These are phyloP conservation scores for Pelargonium citronellum DNA, from an alignment of 441 rosid species.

Conservation along the genomic window DNA sequence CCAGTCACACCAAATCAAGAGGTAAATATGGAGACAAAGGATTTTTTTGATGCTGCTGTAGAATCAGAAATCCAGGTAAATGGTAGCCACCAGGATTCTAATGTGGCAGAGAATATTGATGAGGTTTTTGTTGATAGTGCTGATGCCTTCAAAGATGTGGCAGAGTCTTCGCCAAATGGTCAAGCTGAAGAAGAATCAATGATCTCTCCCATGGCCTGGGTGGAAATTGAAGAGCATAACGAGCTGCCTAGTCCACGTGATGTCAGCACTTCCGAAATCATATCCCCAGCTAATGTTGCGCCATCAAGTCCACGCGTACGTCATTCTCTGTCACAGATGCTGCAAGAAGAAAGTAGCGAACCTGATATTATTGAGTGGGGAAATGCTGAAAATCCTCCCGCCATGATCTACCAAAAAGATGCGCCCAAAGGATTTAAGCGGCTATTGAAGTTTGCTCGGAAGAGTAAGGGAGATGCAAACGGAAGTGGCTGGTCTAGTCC, in stretches of 20 bases:
- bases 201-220: constrained; percentile 60
- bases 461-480: constrained; percentile 62
- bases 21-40: constrained; percentile 22
- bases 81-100: constrained; percentile 22
- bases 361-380: constrained; percentile 59
- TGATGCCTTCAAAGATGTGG: constrained; percentile 25
- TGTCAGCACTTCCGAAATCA: constrained; percentile 29
- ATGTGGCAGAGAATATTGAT: constrained; percentile 22
- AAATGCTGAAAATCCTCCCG: constrained; percentile 63
- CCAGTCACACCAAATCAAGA: constrained; percentile 26
- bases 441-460: constrained; percentile 61
- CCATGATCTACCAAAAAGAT: constrained; percentile 51
- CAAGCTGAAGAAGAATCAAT: constrained; percentile 37
- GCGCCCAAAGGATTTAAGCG: constrained; percentile 68
- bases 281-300: constrained; percentile 28
- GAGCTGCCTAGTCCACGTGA: constrained; percentile 28
- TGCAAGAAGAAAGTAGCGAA: constrained; percentile 68
- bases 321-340: constrained; percentile 70
- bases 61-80: constrained; percentile 29
- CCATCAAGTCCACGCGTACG: constrained; percentile 54
- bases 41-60: constrained; percentile 20
- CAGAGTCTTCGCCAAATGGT: constrained; percentile 19
- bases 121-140: constrained; percentile 26
- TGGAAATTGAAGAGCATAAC: constrained; percentile 48
- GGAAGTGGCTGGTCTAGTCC: constrained; percentile 56